phyloP scores from a whole-genome alignment of 331 rosid genomes.

The Arachis monticola region DNA sequence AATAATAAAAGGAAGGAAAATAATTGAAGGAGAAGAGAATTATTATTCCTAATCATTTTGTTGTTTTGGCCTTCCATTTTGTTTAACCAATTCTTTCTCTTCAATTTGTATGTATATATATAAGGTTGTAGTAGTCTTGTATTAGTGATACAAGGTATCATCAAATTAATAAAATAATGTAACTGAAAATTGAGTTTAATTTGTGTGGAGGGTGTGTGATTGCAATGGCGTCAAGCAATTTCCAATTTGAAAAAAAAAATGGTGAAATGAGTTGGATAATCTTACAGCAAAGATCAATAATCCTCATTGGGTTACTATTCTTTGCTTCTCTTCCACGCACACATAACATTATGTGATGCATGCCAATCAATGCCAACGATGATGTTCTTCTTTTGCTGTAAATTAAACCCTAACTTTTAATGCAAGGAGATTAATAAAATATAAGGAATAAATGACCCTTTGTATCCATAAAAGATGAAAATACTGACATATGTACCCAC shows the following conservation, averaged over 20 bases:
- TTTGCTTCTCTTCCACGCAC: slow-evolving; percentile 28
- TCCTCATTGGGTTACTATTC: slow-evolving; percentile 20
- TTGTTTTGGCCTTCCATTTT: neutral
- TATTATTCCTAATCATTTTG: neutral
- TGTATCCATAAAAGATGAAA: no score
- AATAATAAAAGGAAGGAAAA: slow-evolving; percentile 27
- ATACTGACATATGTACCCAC: no score
- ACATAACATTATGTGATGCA: neutral
- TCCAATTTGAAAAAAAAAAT: neutral
- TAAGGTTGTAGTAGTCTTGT: neutral
- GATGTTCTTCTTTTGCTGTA: neutral
- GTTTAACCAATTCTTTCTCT: neutral
- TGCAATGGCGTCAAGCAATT: slow-evolving; percentile 41
- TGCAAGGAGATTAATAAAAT: no score
- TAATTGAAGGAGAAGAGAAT: slow-evolving; percentile 29
- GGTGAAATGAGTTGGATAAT: slow-evolving; percentile 30
- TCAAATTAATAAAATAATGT: neutral
- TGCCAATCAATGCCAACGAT: neutral
- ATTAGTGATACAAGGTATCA: neutral
- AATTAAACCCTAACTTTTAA: no score
- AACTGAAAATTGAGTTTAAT: neutral
- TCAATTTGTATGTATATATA: slow-evolving; percentile 14
- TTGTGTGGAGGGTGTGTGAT: slow-evolving; percentile 2
- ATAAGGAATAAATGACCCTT: no score
- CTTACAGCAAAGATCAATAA: slow-evolving; percentile 28